phyloP scores from a whole-genome alignment of 371 early-diverging fungal genomes.

The Funneliformis caledonium region DNA sequence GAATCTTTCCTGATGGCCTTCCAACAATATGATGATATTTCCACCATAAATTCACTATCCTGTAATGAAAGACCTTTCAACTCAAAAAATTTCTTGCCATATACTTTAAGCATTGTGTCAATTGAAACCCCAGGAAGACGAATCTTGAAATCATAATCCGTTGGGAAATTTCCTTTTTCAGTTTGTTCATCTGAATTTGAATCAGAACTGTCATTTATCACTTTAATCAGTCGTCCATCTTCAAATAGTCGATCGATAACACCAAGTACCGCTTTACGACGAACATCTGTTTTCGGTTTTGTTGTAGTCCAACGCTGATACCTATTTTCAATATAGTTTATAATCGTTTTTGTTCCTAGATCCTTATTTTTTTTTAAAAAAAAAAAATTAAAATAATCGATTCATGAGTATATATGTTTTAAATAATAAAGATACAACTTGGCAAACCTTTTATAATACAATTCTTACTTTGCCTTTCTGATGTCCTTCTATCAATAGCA shows the following conservation, averaged over 20 bases:
- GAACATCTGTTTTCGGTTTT: slow-evolving; percentile 26
- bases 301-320: slow-evolving; percentile 38
- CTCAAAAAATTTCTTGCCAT: slow-evolving; percentile 7
- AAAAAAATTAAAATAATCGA: neutral
- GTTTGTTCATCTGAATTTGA: neutral
- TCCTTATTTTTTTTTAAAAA: neutral
- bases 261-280: neutral
- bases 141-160: neutral
- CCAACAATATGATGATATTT: slow-evolving; percentile 5
- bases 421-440: neutral
- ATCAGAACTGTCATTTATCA: neutral
- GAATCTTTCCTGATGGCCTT: slow-evolving; percentile 19
- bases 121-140: slow-evolving; percentile 30
- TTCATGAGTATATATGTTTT: neutral
- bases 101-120: neutral
- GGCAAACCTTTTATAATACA: neutral
- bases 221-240: slow-evolving; percentile 8
- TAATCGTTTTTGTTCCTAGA: neutral
- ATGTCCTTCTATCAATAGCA: neutral
- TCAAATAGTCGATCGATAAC: slow-evolving; percentile 15
- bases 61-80: slow-evolving; percentile 27
- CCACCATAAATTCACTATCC: slow-evolving; percentile 4
- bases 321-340: neutral
- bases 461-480: slow-evolving; percentile 21
- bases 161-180: neutral